These are phyloP conservation scores for Xylariaceae sp. DNA, from an alignment of 2,329 filamentous ascomycete genomes.

Conservation along the genomic window DNA sequence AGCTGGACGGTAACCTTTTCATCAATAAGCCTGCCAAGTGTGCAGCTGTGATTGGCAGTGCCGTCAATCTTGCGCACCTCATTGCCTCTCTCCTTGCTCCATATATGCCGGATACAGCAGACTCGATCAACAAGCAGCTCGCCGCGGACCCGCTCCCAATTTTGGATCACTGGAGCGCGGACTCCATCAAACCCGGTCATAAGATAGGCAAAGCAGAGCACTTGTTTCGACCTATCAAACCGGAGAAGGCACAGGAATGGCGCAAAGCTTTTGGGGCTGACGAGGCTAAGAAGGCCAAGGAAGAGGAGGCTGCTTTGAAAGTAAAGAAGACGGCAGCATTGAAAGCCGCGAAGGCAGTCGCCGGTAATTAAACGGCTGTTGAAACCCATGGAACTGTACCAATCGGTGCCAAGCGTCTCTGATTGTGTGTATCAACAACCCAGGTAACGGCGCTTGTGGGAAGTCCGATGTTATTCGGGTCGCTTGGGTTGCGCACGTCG, in stretches of 20 bases:
- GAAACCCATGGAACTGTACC: neutral
- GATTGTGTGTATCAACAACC: slow-evolving; percentile 2
- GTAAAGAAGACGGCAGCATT: slow-evolving; percentile 10
- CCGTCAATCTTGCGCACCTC: slow-evolving; percentile 15
- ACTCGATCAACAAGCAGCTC: slow-evolving; percentile 11
- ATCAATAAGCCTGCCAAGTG: slow-evolving; percentile 11
- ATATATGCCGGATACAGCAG: slow-evolving; percentile 14
- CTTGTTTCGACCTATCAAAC: slow-evolving; percentile 11
- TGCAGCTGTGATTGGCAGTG: slow-evolving; percentile 12
- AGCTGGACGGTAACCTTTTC: slow-evolving; percentile 9
- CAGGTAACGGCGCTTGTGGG: neutral
- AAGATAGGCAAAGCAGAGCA: slow-evolving; percentile 10
- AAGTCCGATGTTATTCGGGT: slow-evolving; percentile 3
- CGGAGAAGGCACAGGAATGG: slow-evolving; percentile 14
- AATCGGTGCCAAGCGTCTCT: no score
- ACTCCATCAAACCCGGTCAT: slow-evolving; percentile 12
- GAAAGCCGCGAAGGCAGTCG: slow-evolving; percentile 7
- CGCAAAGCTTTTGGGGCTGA: slow-evolving; percentile 9
- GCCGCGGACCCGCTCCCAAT: slow-evolving; percentile 10
- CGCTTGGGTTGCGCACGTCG: neutral
- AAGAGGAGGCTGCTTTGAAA: slow-evolving; percentile 12
- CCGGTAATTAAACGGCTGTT: neutral
- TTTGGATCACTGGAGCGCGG: slow-evolving; percentile 9
- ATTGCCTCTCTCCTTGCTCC: slow-evolving; percentile 11
- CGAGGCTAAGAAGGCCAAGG: slow-evolving; percentile 13